Base-by-base conservation (phyloP, 1,284 basidiomycete species). In the Blastosporella zonata region DNA sequence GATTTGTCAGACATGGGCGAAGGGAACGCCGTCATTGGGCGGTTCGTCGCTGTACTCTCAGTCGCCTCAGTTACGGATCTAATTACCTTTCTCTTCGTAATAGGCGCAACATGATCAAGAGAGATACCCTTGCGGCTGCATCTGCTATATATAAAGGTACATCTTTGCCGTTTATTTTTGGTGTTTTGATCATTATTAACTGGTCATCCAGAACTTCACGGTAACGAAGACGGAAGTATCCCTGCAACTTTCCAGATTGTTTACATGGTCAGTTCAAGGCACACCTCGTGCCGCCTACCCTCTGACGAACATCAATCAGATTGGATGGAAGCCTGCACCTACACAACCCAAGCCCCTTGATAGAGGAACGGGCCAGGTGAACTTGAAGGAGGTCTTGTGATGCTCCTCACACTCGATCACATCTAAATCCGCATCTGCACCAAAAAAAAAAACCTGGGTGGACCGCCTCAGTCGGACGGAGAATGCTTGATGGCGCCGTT, bases 1-100 rank as follows among this genome's bases (percentile, higher is more conserved):
- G 97, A 99, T 65, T 68, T 99, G 38, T 78, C 84, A 42, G 87
- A 93, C 64, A 99, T 99, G 97, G 97, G 97, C 38, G 97, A 99
- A 67, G 86, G 82, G 47, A 99, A 97, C 63, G 93, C 95, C 3
- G 82, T 97, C 28, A 71, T 95, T 44, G 90, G 87, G 56, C 76
- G 92, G 82, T 89, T 46, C 12, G 46, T 41, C 42, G 25, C 23
- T 23, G 36, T 27, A 37, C 28, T 31, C 18, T 13, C 8, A 39
- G 18, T 15, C 12, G 12, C 46, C 27, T 20, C 12, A 23, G 34
- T n/a, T 39, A 6, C 8, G 46, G 15, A 31, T 47, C 28, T 22
- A 9, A 35, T 17, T 28, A 42, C 10, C 22, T 45, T 37, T 35
- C 34, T 34, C 38, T 12, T 40, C 25, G 27, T 22, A 52, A 39